Evolutionary conservation across 192 early-diverging fungal species (phyloP).

Genomic region (Powellomyces hirtus): DNA sequence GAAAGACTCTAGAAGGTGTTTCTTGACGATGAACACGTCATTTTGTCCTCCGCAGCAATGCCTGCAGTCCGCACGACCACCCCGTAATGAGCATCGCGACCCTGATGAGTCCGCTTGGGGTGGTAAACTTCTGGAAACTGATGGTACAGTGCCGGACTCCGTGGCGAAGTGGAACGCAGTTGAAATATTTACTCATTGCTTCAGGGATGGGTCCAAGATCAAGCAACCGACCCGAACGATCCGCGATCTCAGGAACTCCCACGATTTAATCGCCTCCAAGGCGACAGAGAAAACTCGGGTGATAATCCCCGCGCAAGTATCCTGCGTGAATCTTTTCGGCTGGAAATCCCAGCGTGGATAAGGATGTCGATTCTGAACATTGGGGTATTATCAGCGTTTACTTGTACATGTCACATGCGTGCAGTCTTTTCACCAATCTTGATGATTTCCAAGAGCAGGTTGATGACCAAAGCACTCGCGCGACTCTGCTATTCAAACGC

Average conservation of each 20-base stretch:
- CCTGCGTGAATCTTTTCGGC: slow-evolving; percentile 35
- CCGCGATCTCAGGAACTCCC: not conserved
- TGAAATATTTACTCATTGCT: not conserved
- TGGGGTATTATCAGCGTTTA: too few relatives aligned
- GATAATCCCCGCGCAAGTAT: not conserved
- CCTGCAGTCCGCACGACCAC: too few relatives aligned
- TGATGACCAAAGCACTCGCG: not conserved
- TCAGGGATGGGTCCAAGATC: not conserved
- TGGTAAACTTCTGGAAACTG: slow-evolving; percentile 36
- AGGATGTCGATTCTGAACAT: slow-evolving; percentile 29
- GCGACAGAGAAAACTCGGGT: too few relatives aligned
- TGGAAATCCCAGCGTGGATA: slow-evolving; percentile 42
- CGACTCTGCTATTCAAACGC: not conserved
- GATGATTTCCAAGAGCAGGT: too few relatives aligned
- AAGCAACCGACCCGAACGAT: not conserved
- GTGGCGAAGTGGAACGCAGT: too few relatives aligned
- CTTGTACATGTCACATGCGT: too few relatives aligned
- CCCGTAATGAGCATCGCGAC: slow-evolving; percentile 27
- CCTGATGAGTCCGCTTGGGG: slow-evolving; percentile 21
- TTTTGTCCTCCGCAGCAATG: too few relatives aligned
- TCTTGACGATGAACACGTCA: too few relatives aligned
- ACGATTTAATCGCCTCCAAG: not conserved
- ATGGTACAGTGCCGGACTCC: too few relatives aligned
- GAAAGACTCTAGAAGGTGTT: too few relatives aligned
- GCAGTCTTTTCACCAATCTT: too few relatives aligned